phyloP scores from a whole-genome alignment of 306 rosid species.

The Astragalus glycyphyllos region DNA sequence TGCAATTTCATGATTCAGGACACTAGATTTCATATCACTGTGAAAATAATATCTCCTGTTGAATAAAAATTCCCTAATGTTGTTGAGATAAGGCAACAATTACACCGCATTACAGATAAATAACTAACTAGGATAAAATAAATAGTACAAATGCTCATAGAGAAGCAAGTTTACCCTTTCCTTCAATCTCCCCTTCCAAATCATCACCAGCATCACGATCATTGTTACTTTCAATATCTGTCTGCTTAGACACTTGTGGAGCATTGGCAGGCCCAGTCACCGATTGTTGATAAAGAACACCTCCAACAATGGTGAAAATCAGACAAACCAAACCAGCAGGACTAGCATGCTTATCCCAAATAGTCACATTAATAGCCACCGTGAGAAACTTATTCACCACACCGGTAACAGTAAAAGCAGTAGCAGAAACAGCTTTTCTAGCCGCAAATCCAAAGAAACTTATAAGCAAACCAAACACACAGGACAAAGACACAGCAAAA shows the following conservation, averaged over 20 bases:
- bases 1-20: neutral
- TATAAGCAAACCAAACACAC: constrained; percentile 87
- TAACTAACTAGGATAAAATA: constrained; percentile 29
- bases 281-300: constrained; percentile 91
- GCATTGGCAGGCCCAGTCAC: constrained; percentile 60
- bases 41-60: constrained; percentile 42
- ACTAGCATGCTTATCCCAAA: constrained; percentile 99
- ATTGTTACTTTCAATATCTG: constrained; percentile 43
- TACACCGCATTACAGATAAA: constrained; percentile 37
- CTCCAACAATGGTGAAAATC: constrained; percentile 81
- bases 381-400: constrained; percentile 97
- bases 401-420: constrained; percentile 94
- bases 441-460: constrained; percentile 98
- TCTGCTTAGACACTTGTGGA: constrained; percentile 52
- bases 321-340: constrained; percentile 87
- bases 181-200: constrained; percentile 53
- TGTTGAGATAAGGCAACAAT: constrained; percentile 39
- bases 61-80: constrained; percentile 39
- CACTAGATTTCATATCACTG: constrained; percentile 27
- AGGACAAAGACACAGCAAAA: constrained; percentile 70
- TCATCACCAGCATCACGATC: constrained; percentile 43
- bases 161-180: constrained; percentile 66
- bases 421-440: constrained; percentile 87
- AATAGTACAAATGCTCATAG: constrained; percentile 54
- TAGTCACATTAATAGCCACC: constrained; percentile 81